Percentiles rank a stretch among this genome's conserved stretches.
phyloP scores from a whole-genome alignment of 2,329 filamentous ascomycete genomes.

The Aspergillus versicolor region DNA sequence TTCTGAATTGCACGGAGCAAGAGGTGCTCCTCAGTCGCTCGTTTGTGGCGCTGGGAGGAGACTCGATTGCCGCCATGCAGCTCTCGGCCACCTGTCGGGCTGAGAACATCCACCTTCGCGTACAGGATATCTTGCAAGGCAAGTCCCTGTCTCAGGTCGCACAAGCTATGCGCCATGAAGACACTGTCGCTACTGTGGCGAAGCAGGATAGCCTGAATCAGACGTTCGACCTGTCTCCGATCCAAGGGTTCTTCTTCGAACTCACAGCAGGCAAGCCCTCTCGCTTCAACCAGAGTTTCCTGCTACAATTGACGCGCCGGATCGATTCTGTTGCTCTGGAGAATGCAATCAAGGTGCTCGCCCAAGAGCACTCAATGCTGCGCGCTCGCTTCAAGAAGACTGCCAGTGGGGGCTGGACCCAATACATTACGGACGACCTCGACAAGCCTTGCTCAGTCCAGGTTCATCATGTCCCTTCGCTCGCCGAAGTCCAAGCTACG shows the following conservation, averaged over 20 bases:
- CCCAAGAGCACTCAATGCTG: conserved; percentile 26
- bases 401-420: conserved; percentile 9
- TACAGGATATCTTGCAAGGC: not conserved
- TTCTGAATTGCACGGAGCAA: conserved; percentile 30
- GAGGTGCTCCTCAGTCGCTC: conserved; percentile 31
- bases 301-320: conserved; percentile 13
- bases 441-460: too few species aligned
- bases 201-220: conserved; percentile 1
- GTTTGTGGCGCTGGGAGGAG: conserved; percentile 29
- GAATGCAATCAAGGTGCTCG: conserved; percentile 15
- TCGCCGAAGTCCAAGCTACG: too few species aligned
- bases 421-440: not conserved
- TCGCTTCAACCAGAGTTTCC: conserved; percentile 28
- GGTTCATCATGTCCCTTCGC: too few species aligned
- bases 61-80: conserved; percentile 6
- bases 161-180: not conserved
- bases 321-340: conserved; percentile 8
- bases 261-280: conserved; percentile 5
- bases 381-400: conserved; percentile 8
- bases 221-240: conserved; percentile 23
- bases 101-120: not conserved
- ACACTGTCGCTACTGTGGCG: not conserved
- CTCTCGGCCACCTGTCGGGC: not conserved
- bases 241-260: conserved; percentile 25
- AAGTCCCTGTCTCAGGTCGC: not conserved